Evolutionary conservation across 2,329 filamentous ascomycete genomes (phyloP).

Genomic region (Epicoccum sorghinum): DNA sequence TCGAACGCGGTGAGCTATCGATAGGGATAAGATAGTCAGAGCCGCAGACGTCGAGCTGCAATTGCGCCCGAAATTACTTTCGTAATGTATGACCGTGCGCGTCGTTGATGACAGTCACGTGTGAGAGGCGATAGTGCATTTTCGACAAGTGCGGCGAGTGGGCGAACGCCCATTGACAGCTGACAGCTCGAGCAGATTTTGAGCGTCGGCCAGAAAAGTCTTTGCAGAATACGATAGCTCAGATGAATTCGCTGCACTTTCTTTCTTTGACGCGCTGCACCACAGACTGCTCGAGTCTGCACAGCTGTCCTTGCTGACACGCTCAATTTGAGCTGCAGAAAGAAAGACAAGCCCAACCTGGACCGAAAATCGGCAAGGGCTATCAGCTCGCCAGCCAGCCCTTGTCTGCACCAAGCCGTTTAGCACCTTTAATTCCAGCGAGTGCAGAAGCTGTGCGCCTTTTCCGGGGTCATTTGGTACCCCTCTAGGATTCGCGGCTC

Average conservation of each 20-base stretch:
- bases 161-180: constrained; percentile 2
- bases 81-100: constrained; percentile 18
- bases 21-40: constrained; percentile 18
- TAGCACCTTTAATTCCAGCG: neutral
- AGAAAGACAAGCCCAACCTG: constrained; percentile 2
- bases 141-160: constrained; percentile 11
- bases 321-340: neutral
- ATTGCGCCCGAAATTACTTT: constrained; percentile 17
- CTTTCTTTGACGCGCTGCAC: constrained; percentile 5
- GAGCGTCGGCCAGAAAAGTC: neutral
- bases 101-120: constrained; percentile 15
- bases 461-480: constrained; percentile 11
- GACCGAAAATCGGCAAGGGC: constrained; percentile 3
- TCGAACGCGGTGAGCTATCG: constrained; percentile 19
- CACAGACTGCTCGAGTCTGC: neutral
- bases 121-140: constrained; percentile 11
- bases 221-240: neutral
- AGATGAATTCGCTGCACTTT: neutral
- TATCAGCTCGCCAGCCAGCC: neutral
- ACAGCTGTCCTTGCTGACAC: neutral
- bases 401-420: neutral
- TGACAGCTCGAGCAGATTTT: constrained; percentile 1
- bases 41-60: constrained; percentile 13
- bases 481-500: neutral
- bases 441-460: neutral